Evolutionary conservation across 257 asterid species (phyloP).

Genomic region (Solanum ossicruentum): DNA sequence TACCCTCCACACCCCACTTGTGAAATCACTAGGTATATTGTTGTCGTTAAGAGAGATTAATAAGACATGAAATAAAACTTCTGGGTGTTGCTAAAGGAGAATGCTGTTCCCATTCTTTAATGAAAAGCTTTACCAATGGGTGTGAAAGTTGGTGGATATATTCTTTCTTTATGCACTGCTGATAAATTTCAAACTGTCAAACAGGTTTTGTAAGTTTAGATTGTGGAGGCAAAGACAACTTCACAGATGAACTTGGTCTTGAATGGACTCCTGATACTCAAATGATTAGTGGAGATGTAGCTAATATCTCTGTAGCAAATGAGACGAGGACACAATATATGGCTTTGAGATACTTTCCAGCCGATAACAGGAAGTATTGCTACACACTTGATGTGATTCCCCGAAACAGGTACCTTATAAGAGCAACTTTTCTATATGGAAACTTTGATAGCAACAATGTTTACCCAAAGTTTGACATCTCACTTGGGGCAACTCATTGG

Average conservation of each 20-base stretch:
- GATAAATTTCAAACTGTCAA: neutral
- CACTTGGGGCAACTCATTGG: slow-evolving; percentile 92
- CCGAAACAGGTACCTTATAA: slow-evolving; percentile 77
- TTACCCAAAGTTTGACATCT: slow-evolving; percentile 88
- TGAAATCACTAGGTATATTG: neutral
- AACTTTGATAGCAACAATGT: slow-evolving; percentile 64
- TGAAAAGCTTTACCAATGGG: neutral
- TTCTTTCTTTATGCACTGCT: neutral
- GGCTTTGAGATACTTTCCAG: slow-evolving; percentile 74
- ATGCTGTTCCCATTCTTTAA: neutral
- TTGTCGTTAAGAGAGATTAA: neutral
- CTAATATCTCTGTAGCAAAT: slow-evolving; percentile 42
- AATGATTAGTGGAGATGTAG: slow-evolving; percentile 39
- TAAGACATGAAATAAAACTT: neutral
- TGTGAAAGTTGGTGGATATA: neutral
- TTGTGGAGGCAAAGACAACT: slow-evolving; percentile 76
- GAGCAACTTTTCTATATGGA: slow-evolving; percentile 87
- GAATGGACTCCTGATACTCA: slow-evolving; percentile 59
- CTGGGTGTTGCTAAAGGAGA: neutral
- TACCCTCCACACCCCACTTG: neutral
- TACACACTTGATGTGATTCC: slow-evolving; percentile 57
- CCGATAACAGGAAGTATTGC: slow-evolving; percentile 78
- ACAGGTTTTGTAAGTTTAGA: slow-evolving; percentile 88
- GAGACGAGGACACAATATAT: slow-evolving; percentile 64
- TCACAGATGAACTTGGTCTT: slow-evolving; percentile 67